Conservation (phyloP, 441 rosid species). For the Populus hybrid region DNA sequence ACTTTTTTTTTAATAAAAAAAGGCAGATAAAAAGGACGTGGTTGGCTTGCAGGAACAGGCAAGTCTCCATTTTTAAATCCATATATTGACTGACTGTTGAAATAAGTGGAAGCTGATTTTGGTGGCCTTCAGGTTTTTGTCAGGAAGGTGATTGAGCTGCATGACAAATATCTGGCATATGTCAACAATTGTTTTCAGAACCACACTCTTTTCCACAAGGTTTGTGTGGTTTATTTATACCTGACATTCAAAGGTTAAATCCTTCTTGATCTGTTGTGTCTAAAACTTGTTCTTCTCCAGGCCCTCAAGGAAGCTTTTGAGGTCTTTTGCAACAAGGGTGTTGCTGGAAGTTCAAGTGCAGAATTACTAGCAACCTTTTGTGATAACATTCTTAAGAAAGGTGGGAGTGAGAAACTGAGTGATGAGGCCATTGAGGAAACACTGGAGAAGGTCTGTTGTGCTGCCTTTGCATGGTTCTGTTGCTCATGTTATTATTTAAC, state of each 20-base stretch:
- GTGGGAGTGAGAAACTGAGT: constrained; percentile 91
- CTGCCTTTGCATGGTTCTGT: not conserved
- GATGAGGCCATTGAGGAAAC: constrained; percentile 96
- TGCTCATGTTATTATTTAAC: not conserved
- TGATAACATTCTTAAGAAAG: constrained; percentile 92
- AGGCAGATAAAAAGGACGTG: constrained; percentile 66
- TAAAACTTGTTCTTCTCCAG: constrained; percentile 34
- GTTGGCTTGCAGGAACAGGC: constrained; percentile 88
- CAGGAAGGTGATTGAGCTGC: constrained; percentile 87
- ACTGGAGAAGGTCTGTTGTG: constrained; percentile 73
- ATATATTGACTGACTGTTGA: not conserved
- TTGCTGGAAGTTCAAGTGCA: constrained; percentile 93
- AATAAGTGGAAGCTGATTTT: constrained; percentile 17
- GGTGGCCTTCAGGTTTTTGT: constrained; percentile 66
- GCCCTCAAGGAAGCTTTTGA: constrained; percentile 97
- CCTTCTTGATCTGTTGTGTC: constrained; percentile 5
- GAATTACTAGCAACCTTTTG: constrained; percentile 92
- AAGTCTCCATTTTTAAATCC: constrained; percentile 9
- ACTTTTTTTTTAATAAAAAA: constrained; percentile 10
- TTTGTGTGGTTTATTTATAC: constrained; percentile 22
- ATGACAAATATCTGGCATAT: constrained; percentile 85
- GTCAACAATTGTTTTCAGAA: constrained; percentile 82
- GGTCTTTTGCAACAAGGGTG: constrained; percentile 87
- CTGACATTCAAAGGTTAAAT: not conserved
- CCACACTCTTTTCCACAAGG: constrained; percentile 94